Evolutionary conservation across 1,284 basidiomycete genomes (phyloP), one percentile per base, ranked within the genome.

Genomic region (Abortiporus biennis): DNA sequence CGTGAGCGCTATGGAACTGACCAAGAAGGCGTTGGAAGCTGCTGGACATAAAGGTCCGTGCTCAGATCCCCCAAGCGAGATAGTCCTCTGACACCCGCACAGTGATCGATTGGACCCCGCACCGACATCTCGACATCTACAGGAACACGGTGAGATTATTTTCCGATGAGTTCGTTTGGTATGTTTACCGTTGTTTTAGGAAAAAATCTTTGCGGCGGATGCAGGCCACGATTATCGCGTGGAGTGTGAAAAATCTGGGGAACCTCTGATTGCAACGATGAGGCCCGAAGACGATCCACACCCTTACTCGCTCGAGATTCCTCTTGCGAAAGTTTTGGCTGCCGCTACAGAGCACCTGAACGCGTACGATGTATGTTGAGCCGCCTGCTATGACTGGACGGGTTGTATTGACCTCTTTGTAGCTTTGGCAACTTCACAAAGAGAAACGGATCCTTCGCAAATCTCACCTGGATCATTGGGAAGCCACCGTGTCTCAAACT

Each of bases 101-200:
- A 75, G 76, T 78, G 16, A 68, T 78, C 38, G 71, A 77, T 46
- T 79, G 76, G 76, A 64, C 70, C 44, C 65, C 69, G 3, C 69
- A 77, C 55, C 65, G 70, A 25, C 73, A 76, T 52, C 53, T 69
- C 6, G 76, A 78, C 50, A 71, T 78, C 15, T 72, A 73, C 54
- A 67, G 65, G 47, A 71, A 68, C 45, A 68, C 67, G 9, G 75
- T 74, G 39, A 40, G 70, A 50, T 4, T 19, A 13, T 46, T 47
- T 58, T 48, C 1, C 43, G 52, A 8, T 3, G 11, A 12, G 21
- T 8, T 25, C 22, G 12, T 24, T 31, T 9, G 32, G 17, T 12
- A 8, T 11, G 17, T 35, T 11, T 8, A 12, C 17, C 21, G 1
- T 15, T 5, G 23, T 15, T 22, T 37, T 42, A 61, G 59, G 53